Percentiles rank a stretch among this genome's conserved stretches.
phyloP scores from a whole-genome alignment of 2,329 filamentous ascomycete species.

The Colletotrichum filicis region DNA sequence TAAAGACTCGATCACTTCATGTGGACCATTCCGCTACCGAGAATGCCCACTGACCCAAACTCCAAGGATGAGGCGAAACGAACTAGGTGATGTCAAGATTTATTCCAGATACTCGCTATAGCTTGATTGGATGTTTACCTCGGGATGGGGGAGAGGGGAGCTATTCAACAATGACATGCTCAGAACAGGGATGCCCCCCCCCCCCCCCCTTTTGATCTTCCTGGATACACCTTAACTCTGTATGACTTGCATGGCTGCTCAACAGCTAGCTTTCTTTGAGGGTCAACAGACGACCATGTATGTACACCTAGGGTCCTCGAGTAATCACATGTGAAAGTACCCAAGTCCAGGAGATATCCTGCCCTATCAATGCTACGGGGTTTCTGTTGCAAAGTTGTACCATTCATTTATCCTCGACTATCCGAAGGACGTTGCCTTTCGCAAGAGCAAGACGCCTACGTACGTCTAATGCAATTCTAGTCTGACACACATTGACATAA shows the following conservation, averaged over 20 bases:
- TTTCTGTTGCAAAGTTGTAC: neutral
- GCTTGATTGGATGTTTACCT: neutral
- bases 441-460: neutral
- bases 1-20: neutral
- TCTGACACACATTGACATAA: neutral
- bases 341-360: neutral
- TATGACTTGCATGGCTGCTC: neutral
- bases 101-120: neutral
- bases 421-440: conserved; percentile 3
- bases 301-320: neutral
- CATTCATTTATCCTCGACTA: neutral
- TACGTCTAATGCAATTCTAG: conserved; percentile 33
- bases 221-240: no score
- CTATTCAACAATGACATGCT: neutral
- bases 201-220: no score
- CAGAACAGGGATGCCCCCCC: neutral
- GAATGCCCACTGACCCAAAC: no score
- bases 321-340: neutral
- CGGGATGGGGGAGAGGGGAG: no score
- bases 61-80: no score
- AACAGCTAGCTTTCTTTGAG: neutral
- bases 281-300: neutral
- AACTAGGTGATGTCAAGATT: no score
- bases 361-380: neutral
- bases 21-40: no score